Evolutionary conservation across 1,284 basidiomycete species (phyloP).

Genomic region (Mycosarcoma mackinlayi): DNA sequence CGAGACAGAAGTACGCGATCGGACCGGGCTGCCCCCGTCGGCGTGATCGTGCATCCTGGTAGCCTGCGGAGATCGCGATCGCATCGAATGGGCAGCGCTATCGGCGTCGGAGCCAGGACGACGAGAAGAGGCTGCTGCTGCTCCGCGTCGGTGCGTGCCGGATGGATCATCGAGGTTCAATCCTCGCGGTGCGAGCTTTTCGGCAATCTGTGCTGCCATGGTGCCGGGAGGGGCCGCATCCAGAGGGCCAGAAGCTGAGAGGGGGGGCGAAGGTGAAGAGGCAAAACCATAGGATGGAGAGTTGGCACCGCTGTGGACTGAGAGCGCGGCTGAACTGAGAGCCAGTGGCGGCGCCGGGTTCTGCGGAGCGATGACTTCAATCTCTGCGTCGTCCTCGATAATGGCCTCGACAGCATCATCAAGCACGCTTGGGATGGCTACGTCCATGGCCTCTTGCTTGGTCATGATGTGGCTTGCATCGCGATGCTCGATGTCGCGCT

Average conservation of each 20-base stretch:
- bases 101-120: conserved; percentile 47
- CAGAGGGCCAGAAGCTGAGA: conserved; percentile 38
- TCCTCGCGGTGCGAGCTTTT: conserved; percentile 39
- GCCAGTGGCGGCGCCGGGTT: conserved; percentile 51
- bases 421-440: conserved; percentile 63
- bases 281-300: conserved; percentile 35
- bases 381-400: conserved; percentile 54
- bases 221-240: conserved; percentile 55
- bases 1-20: conserved; percentile 35
- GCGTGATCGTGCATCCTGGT: conserved; percentile 17
- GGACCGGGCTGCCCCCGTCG: conserved; percentile 41
- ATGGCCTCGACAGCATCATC: conserved; percentile 66
- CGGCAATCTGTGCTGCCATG: conserved; percentile 61
- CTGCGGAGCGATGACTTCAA: conserved; percentile 63
- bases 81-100: conserved; percentile 30
- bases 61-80: conserved; percentile 49
- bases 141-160: conserved; percentile 12
- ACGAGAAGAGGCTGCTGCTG: conserved; percentile 16
- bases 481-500: conserved; percentile 64
- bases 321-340: conserved; percentile 52
- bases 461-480: conserved; percentile 59
- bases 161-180: conserved; percentile 1
- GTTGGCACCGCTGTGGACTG: conserved; percentile 49
- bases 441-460: conserved; percentile 63
- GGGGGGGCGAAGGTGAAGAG: conserved; percentile 51